Percentiles rank a stretch among this genome's conserved stretches.
These are phyloP conservation scores for Pichia cabralensis DNA, from an alignment of 805 yeast genomes.

Conservation along the genomic window DNA sequence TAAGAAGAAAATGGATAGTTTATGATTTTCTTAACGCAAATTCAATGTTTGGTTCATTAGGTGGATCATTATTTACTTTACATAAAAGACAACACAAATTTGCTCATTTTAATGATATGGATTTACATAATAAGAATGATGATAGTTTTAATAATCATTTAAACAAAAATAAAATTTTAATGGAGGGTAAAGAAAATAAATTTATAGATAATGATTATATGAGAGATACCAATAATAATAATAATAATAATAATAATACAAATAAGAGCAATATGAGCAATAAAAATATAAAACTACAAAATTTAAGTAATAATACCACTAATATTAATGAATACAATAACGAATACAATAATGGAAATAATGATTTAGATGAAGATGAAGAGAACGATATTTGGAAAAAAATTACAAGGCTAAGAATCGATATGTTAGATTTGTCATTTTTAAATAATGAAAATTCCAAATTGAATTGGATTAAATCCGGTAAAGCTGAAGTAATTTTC, in stretches of 20 bases:
- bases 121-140: slow-evolving; percentile 12
- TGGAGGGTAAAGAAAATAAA: not conserved
- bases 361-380: slow-evolving; percentile 18
- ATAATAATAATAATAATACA: not conserved
- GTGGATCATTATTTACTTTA: slow-evolving; percentile 65
- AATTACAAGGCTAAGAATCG: slow-evolving; percentile 36
- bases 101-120: slow-evolving; percentile 32
- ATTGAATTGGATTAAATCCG: slow-evolving; percentile 65
- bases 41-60: slow-evolving; percentile 63
- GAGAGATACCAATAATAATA: not conserved
- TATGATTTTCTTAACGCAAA: slow-evolving; percentile 62
- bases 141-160: slow-evolving; percentile 1
- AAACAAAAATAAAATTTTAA: not conserved
- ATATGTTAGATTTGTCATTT: slow-evolving; percentile 27
- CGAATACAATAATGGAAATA: slow-evolving; percentile 20
- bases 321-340: not conserved
- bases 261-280: slow-evolving; percentile 2
- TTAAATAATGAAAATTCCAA: slow-evolving; percentile 27
- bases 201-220: not conserved
- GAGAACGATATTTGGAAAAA: slow-evolving; percentile 34
- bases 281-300: slow-evolving; percentile 22
- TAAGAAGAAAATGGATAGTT: slow-evolving; percentile 48
- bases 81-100: slow-evolving; percentile 61
- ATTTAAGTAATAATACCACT: not conserved
- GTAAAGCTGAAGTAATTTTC: slow-evolving; percentile 59